Evolutionary conservation across 2,329 filamentous ascomycete species (phyloP).

Genomic region (Xylariaceae sp.): DNA sequence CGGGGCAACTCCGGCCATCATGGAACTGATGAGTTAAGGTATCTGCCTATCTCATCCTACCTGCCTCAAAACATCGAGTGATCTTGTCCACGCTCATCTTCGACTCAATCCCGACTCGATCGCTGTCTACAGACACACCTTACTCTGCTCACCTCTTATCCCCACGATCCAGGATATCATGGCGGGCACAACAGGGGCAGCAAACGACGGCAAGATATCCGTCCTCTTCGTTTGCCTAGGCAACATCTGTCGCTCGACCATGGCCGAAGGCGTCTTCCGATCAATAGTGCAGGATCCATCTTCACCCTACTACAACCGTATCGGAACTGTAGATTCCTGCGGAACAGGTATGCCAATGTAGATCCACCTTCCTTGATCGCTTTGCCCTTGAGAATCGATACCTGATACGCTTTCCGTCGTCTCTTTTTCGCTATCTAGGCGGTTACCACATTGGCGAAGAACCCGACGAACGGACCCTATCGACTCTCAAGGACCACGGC

Average conservation of each 20-base stretch:
- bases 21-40: too few relatives aligned
- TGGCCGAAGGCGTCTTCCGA: constrained; percentile 92
- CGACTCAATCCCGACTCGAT: too few relatives aligned
- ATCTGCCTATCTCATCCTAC: too few relatives aligned
- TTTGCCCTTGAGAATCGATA: not conserved
- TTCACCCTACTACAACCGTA: constrained; percentile 51
- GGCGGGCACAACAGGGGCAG: constrained; percentile 13
- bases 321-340: constrained; percentile 74
- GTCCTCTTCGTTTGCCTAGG: constrained; percentile 95
- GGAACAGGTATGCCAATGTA: constrained; percentile 57
- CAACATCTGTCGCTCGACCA: constrained; percentile 91
- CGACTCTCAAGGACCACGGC: constrained; percentile 65
- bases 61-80: too few relatives aligned
- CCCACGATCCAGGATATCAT: constrained; percentile 2
- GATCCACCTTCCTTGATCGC: not conserved
- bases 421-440: constrained; percentile 39
- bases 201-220: constrained; percentile 42
- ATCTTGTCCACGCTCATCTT: too few relatives aligned
- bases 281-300: constrained; percentile 54
- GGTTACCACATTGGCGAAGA: constrained; percentile 74
- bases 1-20: too few relatives aligned
- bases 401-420: not conserved
- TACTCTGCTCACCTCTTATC: not conserved
- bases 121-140: not conserved
- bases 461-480: constrained; percentile 79